A percentile compares a stretch with the other conserved stretches of the same genome.
phyloP scores from a whole-genome alignment of 768 basidiomycete genomes.

The Calocera viscosa region DNA sequence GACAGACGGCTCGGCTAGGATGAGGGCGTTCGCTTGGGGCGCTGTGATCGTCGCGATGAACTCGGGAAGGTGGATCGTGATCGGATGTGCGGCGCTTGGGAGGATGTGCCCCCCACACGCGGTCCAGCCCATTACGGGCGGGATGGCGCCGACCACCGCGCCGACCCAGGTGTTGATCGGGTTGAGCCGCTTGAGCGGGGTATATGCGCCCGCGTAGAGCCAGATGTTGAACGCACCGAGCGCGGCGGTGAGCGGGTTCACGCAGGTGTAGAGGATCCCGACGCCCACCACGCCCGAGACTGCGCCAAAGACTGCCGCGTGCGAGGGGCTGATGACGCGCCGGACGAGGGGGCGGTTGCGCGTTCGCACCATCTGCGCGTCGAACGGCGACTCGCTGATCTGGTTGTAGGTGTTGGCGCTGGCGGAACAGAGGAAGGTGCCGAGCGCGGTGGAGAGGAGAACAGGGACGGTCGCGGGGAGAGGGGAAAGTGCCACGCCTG shows the following conservation, averaged over 20 bases:
- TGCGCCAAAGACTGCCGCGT: slow-evolving; percentile 68
- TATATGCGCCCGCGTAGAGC: slow-evolving; percentile 86
- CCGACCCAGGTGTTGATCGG: slow-evolving; percentile 90
- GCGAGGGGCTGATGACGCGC: slow-evolving; percentile 67
- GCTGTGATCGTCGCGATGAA: slow-evolving; percentile 34
- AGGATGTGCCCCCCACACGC: slow-evolving; percentile 74
- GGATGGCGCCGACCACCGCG: slow-evolving; percentile 79
- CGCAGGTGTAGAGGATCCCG: slow-evolving; percentile 61
- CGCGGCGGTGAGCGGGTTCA: slow-evolving; percentile 73
- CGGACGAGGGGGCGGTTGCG: slow-evolving; percentile 77
- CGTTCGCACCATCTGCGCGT: slow-evolving; percentile 92
- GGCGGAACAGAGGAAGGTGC: slow-evolving; percentile 81
- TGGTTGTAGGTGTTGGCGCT: slow-evolving; percentile 94
- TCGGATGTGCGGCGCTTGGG: slow-evolving; percentile 48
- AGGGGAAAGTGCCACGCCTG: slow-evolving; percentile 86
- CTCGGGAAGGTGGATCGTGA: slow-evolving; percentile 49
- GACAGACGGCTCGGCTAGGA: slow-evolving; percentile 31
- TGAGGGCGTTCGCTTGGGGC: slow-evolving; percentile 16
- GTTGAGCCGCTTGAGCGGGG: slow-evolving; percentile 75
- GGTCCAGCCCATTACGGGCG: slow-evolving; percentile 97
- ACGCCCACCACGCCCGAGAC: slow-evolving; percentile 70
- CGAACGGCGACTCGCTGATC: slow-evolving; percentile 85
- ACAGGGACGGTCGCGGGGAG: slow-evolving; percentile 71
- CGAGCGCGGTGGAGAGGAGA: slow-evolving; percentile 73
- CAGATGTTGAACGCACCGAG: slow-evolving; percentile 75